Evolutionary conservation across 2,329 filamentous ascomycete genomes (phyloP).

Genomic region (Xylogone sp.): DNA sequence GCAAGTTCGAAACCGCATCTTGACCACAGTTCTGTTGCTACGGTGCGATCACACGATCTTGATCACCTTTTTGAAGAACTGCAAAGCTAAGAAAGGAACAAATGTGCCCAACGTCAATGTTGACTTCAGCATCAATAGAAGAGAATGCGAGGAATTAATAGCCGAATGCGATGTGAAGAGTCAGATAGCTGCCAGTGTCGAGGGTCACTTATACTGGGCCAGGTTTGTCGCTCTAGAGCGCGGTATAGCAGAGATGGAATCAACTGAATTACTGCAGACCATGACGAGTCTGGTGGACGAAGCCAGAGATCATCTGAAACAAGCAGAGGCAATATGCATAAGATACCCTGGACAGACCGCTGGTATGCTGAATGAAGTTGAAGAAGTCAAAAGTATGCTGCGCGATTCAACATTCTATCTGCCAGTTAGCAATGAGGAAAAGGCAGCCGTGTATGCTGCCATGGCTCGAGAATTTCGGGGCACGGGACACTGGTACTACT

Average conservation of each 20-base stretch:
- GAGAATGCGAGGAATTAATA: constrained; percentile 20
- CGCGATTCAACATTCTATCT: constrained; percentile 42
- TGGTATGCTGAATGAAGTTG: constrained; percentile 35
- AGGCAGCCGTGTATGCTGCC: constrained; percentile 44
- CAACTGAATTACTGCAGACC: no score
- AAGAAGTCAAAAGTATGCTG: constrained; percentile 43
- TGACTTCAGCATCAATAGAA: constrained; percentile 18
- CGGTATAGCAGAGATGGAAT: constrained; percentile 11
- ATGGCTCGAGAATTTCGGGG: constrained; percentile 48
- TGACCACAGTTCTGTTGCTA: constrained; percentile 19
- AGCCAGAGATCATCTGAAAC: constrained; percentile 13
- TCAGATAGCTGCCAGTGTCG: constrained; percentile 13
- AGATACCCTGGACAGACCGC: constrained; percentile 17
- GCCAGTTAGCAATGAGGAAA: constrained; percentile 46
- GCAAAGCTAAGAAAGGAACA: constrained; percentile 8
- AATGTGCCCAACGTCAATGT: constrained; percentile 9
- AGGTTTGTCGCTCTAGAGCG: constrained; percentile 19
- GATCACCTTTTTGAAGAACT: constrained; percentile 14
- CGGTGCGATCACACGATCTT: constrained; percentile 22
- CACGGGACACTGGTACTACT: constrained; percentile 61
- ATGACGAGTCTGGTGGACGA: constrained; percentile 18
- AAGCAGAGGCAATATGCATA: constrained; percentile 15
- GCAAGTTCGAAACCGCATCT: constrained; percentile 29
- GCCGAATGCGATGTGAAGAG: constrained; percentile 14
- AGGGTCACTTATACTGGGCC: constrained; percentile 20